A percentile compares a stretch with the other conserved stretches of the same genome.
phyloP scores from a whole-genome alignment of 2,329 filamentous ascomycete species.

The Septoria petroselini region DNA sequence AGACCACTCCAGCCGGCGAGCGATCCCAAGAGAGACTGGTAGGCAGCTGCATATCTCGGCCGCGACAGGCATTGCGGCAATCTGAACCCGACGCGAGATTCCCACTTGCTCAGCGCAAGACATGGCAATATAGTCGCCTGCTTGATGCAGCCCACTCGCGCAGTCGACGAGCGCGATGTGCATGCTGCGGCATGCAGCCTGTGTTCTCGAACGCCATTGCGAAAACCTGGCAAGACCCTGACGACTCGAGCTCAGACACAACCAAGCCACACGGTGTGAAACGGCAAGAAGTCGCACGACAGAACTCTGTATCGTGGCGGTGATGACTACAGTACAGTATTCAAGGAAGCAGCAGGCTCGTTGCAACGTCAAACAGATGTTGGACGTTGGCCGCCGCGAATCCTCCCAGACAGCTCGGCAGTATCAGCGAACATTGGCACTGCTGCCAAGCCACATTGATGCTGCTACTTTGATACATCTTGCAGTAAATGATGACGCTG shows the following conservation, averaged over 20 bases:
- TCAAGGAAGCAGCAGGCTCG: no score
- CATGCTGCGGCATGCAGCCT: no score
- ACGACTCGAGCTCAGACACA: constrained; percentile 9
- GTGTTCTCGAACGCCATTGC: neutral
- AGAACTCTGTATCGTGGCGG: neutral
- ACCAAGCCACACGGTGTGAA: neutral
- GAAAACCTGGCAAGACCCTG: neutral
- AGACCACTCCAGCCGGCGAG: no score
- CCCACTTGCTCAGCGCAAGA: no score
- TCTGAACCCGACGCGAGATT: neutral
- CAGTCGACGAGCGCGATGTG: no score
- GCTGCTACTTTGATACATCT: neutral
- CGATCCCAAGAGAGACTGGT: neutral
- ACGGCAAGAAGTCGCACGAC: constrained; percentile 2
- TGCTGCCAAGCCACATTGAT: no score
- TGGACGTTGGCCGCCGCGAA: no score
- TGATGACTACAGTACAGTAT: neutral
- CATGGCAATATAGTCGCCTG: no score
- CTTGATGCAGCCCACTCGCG: no score
- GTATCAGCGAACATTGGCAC: no score
- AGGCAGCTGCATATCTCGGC: neutral
- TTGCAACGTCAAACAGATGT: no score
- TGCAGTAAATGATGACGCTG: neutral
- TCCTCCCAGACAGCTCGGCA: no score
- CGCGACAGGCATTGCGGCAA: constrained; percentile 1